Base-by-base conservation (phyloP, 2,329 filamentous ascomycete genomes). In the Aureobasidium sp. region DNA sequence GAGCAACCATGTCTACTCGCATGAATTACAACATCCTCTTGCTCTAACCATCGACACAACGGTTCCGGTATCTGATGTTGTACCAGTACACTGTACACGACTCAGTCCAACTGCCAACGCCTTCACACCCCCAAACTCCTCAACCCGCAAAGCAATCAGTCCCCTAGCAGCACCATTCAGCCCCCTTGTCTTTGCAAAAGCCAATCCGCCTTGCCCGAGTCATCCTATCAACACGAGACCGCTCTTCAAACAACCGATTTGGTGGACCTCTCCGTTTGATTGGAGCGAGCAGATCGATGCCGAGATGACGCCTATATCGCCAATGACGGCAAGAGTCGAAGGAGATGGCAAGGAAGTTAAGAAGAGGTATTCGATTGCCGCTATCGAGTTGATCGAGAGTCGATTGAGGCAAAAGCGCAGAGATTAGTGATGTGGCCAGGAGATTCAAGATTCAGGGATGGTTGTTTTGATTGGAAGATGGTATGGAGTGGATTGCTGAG, bases 281-380 rank as follows among this genome's bases (percentile, higher is more conserved):
- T 34, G 21, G 30, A 37, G 38, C 12, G 24, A 38, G 30, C 39
- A 44, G 10, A 22, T 30, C 14, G n/a, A n/a, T 12, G 37, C n/a
- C 4, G 39, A 11, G 6, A 21, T 25, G 11, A 35, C 38, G 21
- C 38, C 50, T n/a, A 11, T 49, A 21, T 49, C 34, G 24, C 45
- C 45, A n/a, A n/a, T n/a, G 1, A 29, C 3, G 12, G 34, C 45
- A n/a, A 30, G 14, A 7, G 10, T 25, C 7, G 32, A 25, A 47
- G 44, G 6, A 2, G n/a, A 2, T 1, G 6, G 22, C 2, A 27
- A 19, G 3, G 50, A 35, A 41, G 60, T 60, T 45, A 59, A 58
- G 53, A 58, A 62, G 41, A 58, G 63, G 21, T 61, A 61, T 48
- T 66, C 64, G 27, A 61, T 61, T 32, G 60, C 61, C 54, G 61